Base-by-base conservation (phyloP, 768 basidiomycete genomes). In the Suillus ampliporus region DNA sequence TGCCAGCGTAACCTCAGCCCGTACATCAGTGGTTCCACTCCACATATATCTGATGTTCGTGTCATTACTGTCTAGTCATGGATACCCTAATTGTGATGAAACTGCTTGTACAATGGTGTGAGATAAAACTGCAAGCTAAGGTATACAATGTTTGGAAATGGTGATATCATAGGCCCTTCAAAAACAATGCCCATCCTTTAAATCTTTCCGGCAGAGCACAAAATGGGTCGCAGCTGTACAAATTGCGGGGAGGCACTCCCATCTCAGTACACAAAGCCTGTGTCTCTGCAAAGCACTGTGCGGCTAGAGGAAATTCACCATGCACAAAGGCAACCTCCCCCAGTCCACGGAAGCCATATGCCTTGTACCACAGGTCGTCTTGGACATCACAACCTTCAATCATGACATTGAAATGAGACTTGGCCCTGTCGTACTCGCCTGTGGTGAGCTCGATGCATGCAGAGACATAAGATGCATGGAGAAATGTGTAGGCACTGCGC, bases 271-370 rank as follows among this genome's bases (percentile, higher is more conserved):
- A 47, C 46, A 47, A 26, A 47, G 2, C 14, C 13, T 2, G 14
- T 21, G 46, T 23, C 5, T 47, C 46, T 26, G 14, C 8, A 26
- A 58, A 58, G 15, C 5, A 14, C 10, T 19, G 19, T 47, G 17
- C n/a, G 0, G 58, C 58, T 28, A 21, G 28, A 19, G 4, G 23
- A 5, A 26, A 28, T 17, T 58, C 58, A 13, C 43, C 44, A 15
- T 21, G 19, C 44, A 48, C 19, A 23, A 58, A 58, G 31, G 43
- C 28, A 9, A 58, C 11, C 21, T 58, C 58, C 0, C 58, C 58
- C 4, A 58, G 5, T 21, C 43, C 43, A 10, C 43, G 58, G 1
- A 47, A 15, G 58, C 14, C 19, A 19, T 7, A 35, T 14, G 58
- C 58, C 3, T 44, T 31, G 4, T 4, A 7, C 6, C 11, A 9